These are phyloP conservation scores for Gyrodon lividus DNA, from an alignment of 768 basidiomycete genomes.

Conservation along the genomic window DNA sequence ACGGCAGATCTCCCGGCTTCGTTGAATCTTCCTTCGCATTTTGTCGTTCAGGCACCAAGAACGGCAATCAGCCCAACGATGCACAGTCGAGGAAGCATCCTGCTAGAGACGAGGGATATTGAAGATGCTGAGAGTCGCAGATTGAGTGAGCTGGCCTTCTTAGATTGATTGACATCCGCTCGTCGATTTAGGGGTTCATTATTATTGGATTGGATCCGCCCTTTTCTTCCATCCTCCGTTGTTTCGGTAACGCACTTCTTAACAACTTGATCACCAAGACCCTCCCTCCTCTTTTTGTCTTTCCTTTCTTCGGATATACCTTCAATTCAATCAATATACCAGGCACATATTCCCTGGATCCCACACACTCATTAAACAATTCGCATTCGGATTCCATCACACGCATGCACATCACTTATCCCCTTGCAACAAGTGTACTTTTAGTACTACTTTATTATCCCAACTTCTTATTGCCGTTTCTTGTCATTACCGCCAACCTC, in stretches of 20 bases:
- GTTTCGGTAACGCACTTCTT: neutral
- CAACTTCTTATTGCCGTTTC: neutral
- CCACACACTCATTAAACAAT: neutral
- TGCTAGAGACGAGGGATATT: constrained; percentile 51
- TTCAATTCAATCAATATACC: neutral
- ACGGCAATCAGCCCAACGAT: constrained; percentile 55
- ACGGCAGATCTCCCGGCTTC: constrained; percentile 38
- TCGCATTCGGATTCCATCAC: constrained; percentile 11
- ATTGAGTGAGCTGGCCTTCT: constrained; percentile 71
- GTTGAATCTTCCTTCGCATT: constrained; percentile 26
- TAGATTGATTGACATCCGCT: constrained; percentile 31
- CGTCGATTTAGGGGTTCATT: constrained; percentile 3
- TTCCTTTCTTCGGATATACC: neutral
- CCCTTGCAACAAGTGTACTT: neutral
- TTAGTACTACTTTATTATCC: neutral
- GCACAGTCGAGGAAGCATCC: constrained; percentile 57
- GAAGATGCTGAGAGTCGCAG: constrained; percentile 68
- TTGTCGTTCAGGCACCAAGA: constrained; percentile 26
- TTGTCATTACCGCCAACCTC: too few species aligned
- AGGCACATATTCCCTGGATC: neutral
- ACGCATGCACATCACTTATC: constrained; percentile 6
- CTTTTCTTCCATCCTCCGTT: neutral
- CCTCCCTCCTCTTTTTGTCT: neutral
- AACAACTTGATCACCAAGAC: neutral
- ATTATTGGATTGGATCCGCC: neutral